Base-by-base conservation (phyloP, 2,329 filamentous ascomycete species). In the Exserohilum rostratum region DNA sequence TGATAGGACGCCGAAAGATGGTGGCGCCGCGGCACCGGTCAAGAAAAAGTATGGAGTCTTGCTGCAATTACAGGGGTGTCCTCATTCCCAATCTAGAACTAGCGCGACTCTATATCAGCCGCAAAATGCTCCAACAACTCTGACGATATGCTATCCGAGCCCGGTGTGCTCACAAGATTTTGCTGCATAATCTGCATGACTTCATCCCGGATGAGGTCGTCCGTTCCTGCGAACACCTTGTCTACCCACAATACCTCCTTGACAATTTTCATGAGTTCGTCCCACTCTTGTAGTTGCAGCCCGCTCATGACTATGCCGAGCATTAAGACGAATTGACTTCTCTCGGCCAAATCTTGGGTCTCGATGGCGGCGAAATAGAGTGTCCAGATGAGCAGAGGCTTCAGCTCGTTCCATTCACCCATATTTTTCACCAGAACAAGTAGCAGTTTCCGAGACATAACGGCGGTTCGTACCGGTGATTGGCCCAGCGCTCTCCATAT, bases 181-280 rank as follows among this genome's bases (percentile, higher is more conserved):
- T 60, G 59, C n/a, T 49, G 44, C 5, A 65, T 42, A 39, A 67
- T 64, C 5, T 62, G 43, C 62, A 71, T 60, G 15, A 71, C 65
- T 30, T 69, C 67, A 17, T 67, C 60, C n/a, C 58, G 55, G 20
- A 72, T 58, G 31, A 60, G 37, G 5, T 64, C 57, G 12, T 71
- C 66, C 17, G 57, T 67, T 10, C 60, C 58, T 31, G 43, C 52
- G 52, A 65, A 70, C 9, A 71, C 52, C n/a, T 49, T 53, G 7
- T 72, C 69, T 10, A 68, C 63, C 69, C 70, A 73, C n/a, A 71
- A 30, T 5, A 72, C 65, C 15, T 53, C 46, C 37, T 70, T 69
- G 5, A 72, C 58, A 17, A 67, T 43, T 6, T 52, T n/a, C 55
- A 72, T 58, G 11, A 71, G 34, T 7, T 62, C 62, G 2, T 63